Base-by-base conservation (phyloP, 805 yeast genomes). In the Spathaspora passalidarum region DNA sequence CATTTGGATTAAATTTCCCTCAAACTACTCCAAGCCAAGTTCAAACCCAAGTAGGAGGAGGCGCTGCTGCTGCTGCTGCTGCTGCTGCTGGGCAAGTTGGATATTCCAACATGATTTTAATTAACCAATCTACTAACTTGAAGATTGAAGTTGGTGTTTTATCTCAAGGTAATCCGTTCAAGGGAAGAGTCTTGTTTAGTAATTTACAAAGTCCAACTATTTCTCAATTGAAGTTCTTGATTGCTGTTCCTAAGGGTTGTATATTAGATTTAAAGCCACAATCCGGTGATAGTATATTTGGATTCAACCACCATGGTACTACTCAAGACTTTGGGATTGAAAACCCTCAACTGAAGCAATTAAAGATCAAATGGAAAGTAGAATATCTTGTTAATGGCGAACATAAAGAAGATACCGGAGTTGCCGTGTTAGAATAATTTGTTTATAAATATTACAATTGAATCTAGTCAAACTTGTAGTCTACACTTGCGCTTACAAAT, bases 301-400 rank as follows among this genome's bases (percentile, higher is more conserved):
- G 79, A 2, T 72, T 70, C 44, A 70, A 68, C 40, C 62, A 60
- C 29, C 72, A 77, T 44, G 81, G 81, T 5, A 69, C 85, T 14
- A 62, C 69, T 4, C 94, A 87, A 63, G 70, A 65, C 26, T 72
- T 80, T 42, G 57, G 63, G 1, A 61, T 65, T 29, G 74, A 69
- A 42, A 71, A 65, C 53, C 55, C 65, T 6, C 43, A 48, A 20
- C 53, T 57, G 32, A 73, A 68, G 54, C 61, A 60, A 20, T 66
- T 85, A 53, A 87, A 86, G 63, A 72, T 88, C 48, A 85, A 88
- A 62, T 88, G 91, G 92, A 86, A 84, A 62, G 75, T 78, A 19
- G 78, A 78, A 46, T 88, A 79, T 60, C 54, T 57, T 9, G 59
- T 75, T 8, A 78, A 76, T 44, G 79, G 81, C n/a, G 59, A 62